These are phyloP conservation scores for Solanum hybrid DNA, from an alignment of 305 asterid genomes.

Conservation along the genomic window DNA sequence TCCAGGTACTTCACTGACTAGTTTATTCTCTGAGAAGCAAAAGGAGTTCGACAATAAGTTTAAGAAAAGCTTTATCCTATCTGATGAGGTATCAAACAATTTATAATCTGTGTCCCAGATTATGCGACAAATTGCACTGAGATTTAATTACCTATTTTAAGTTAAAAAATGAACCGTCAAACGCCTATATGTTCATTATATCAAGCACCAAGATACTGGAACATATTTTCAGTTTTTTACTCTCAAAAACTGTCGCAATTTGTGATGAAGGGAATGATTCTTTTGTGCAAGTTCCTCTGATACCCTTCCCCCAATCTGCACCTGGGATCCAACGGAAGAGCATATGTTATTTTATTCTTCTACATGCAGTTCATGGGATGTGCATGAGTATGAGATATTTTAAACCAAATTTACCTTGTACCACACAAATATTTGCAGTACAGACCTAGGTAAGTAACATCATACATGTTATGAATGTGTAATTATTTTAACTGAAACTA, in stretches of 20 bases:
- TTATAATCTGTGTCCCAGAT: not conserved
- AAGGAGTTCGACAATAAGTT: constrained; percentile 64
- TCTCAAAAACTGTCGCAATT: not conserved
- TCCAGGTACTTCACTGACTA: constrained; percentile 60
- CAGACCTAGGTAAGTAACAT: not conserved
- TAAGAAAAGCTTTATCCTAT: constrained; percentile 46
- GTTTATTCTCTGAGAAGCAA: constrained; percentile 57
- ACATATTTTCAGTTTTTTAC: not conserved
- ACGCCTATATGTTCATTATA: not conserved
- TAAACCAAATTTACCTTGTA: not conserved
- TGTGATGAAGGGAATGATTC: not conserved
- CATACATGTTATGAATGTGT: not conserved
- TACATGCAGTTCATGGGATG: not conserved
- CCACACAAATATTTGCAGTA: not conserved
- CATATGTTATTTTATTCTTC: not conserved
- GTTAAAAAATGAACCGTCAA: not conserved
- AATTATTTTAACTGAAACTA: not conserved
- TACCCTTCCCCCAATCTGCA: not conserved
- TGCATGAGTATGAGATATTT: not conserved
- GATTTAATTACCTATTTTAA: not conserved
- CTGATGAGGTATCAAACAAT: constrained; percentile 48
- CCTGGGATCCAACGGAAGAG: not conserved
- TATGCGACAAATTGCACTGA: not conserved
- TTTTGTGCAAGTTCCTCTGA: not conserved
- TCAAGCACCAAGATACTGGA: not conserved